phyloP scores from a whole-genome alignment of 2,329 filamentous ascomycete genomes.

The Lasiodiplodia sp. region DNA sequence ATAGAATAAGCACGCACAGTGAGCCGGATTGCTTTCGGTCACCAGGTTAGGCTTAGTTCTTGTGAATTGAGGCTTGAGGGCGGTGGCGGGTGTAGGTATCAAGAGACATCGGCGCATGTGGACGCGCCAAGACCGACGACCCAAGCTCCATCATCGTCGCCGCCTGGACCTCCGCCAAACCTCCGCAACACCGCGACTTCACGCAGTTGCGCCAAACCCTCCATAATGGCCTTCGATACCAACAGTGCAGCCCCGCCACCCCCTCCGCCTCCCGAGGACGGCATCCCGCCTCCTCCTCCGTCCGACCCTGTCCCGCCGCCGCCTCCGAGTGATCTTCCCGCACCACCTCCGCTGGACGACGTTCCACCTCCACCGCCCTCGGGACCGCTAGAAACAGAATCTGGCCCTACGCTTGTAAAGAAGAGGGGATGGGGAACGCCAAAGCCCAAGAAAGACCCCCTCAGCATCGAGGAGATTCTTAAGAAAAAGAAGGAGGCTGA shows the following conservation, averaged over 20 bases:
- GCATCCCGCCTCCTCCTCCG: slow-evolving; percentile 47
- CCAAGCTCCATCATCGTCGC: slow-evolving; percentile 21
- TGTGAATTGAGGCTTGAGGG: background rate
- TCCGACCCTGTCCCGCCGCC: slow-evolving; percentile 54
- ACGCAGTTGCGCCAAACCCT: background rate
- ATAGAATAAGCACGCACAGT: background rate
- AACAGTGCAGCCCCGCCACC: slow-evolving; percentile 27
- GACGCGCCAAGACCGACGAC: slow-evolving; percentile 24
- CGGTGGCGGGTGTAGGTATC: background rate
- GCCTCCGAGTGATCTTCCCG: slow-evolving; percentile 34
- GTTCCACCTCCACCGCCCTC: slow-evolving; percentile 33
- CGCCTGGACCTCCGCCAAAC: slow-evolving; percentile 16
- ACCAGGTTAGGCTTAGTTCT: background rate
- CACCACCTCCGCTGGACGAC: slow-evolving; percentile 31
- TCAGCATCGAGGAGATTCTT: slow-evolving; percentile 86
- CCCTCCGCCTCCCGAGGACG: slow-evolving; percentile 29
- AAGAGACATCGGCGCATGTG: background rate
- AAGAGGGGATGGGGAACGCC: slow-evolving; percentile 63
- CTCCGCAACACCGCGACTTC: slow-evolving; percentile 11
- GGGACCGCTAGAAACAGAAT: slow-evolving; percentile 36
- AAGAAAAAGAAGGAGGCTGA: slow-evolving; percentile 86
- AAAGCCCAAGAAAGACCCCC: slow-evolving; percentile 56
- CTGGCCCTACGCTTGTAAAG: slow-evolving; percentile 49
- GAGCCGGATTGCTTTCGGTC: background rate
- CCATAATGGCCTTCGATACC: slow-evolving; percentile 10